Evolutionary conservation across 352 stramenopile genomes (phyloP), one percentile per base, ranked within the genome.

Genomic region (Hyaloperonospora brassicae): DNA sequence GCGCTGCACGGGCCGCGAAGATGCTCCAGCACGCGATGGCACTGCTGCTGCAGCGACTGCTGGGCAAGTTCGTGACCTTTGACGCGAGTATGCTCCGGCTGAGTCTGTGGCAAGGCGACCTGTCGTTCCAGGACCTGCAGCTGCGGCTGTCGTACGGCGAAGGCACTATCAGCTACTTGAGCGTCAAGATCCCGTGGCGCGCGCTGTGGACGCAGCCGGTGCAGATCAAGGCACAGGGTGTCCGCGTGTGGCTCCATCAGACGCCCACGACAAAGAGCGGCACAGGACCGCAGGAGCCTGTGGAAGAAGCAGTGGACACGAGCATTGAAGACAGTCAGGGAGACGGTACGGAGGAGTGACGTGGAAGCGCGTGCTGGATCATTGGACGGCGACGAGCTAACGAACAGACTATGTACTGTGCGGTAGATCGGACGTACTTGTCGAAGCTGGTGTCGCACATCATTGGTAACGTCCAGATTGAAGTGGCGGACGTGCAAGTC

Each of bases 51-150:
- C 84, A 94, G 78, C 79, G 84, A 14, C 58, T 94, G 52, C 77
- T 94, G 52, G 84, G 84, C 42, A 94, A 91, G 72, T 92, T 94
- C 61, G 78, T 94, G 68, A 87, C 78, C 13, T 90, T 94, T 57
- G 78, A 94, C 65, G 81, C 84, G 56, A 86, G 50, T 47, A 90
- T 91, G 82, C 73, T 94, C 38, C 71, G 77, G 53, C 61, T 94
- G 45, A 89, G 78, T 59, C 72, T 94, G 50, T 94, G 84, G 84
- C 80, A 91, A 50, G 84, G 84, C 47, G 84, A 94, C 44, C 27
- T 94, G 61, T 85, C 80, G 11, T 94, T 94, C 62, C 72, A 81
- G 44, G 72, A 94, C 50, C 66, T 94, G 17, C 68, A 90, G 57
- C 66, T 94, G 53, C 79, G 79, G 6, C 64, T 94, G 25, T 79